Base-by-base conservation (phyloP, 225 moss, liverwort and hornwort species). In the Bryoerythrophyllum caledonicum region DNA sequence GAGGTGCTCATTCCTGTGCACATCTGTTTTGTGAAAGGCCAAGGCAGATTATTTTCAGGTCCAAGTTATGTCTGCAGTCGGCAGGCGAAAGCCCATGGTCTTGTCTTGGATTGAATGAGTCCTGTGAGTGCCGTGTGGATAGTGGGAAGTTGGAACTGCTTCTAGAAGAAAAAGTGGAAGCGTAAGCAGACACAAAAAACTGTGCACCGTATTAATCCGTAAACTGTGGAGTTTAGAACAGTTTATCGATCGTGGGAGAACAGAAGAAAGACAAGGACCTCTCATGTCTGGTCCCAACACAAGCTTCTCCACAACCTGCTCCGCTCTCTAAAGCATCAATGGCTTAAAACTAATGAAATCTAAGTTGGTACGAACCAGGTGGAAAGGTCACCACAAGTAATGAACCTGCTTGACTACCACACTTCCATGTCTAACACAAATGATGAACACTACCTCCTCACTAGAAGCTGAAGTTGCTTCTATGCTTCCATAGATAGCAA, bases 1-100 rank as follows among this genome's bases (percentile, higher is more conserved):
- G n/a, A 49, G 77, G 81, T 78, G 80, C 74, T 43, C 40, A 46
- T 25, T 75, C 21, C 27, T 65, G 55, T 30, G 56, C 16, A 66
- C 30, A 56, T 60, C 26, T 60, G 1, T 48, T 37, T 49, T 32
- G 28, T 60, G 59, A 60, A 32, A 72, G 48, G 30, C 10, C 28
- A 44, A 30, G 24, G 10, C 6, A 38, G 37, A 30, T 30, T 20
- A 14, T 60, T 15, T 14, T 30, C 73, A 40, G 49, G 25, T 73
- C 21, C 9, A 73, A 34, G 20, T 16, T 61, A 61, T 21, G n/a
- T 21, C 28, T 32, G 34, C 34, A 34, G 6, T 34, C 34, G 17
- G 26, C 26, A 25, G 41, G 41, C 6, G 34, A 34, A 34, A 34
- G 34, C 34, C 34, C 34, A 34, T 38, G 8, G 38, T 38, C 38